phyloP scores from a whole-genome alignment of 495 filamentous ascomycete genomes.

The Hypomontagnella monticulosa region DNA sequence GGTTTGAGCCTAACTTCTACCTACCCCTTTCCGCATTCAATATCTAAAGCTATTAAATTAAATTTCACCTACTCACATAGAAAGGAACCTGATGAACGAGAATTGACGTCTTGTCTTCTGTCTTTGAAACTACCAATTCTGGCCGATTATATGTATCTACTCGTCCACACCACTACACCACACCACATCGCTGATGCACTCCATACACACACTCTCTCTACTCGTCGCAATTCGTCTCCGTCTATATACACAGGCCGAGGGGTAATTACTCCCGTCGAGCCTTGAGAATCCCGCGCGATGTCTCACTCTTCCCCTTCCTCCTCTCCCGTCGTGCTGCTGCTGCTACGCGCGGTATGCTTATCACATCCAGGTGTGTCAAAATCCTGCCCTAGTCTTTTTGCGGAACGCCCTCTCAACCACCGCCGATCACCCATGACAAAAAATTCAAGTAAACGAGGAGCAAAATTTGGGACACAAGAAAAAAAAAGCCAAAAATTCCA shows the following conservation, averaged over 20 bases:
- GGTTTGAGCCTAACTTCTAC: too few relatives aligned
- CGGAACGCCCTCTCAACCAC: slow-evolving; percentile 29
- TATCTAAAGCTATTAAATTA: too few relatives aligned
- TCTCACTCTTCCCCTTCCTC: background rate
- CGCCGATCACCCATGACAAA: slow-evolving; percentile 1
- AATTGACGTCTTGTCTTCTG: slow-evolving; percentile 15
- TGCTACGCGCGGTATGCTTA: slow-evolving; percentile 30
- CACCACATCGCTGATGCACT: too few relatives aligned
- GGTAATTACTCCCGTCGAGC: background rate
- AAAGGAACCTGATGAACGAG: background rate
- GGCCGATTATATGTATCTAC: slow-evolving; percentile 45
- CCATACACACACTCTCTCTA: too few relatives aligned
- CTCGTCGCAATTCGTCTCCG: slow-evolving; percentile 18
- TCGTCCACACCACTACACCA: too few relatives aligned
- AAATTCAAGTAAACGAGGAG: slow-evolving; percentile 15
- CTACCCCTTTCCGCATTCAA: too few relatives aligned
- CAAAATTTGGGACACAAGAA: slow-evolving; percentile 14
- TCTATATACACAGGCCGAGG: slow-evolving; percentile 40
- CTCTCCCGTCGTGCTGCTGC: slow-evolving; percentile 10
- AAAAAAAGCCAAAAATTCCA: slow-evolving; percentile 21
- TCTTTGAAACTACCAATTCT: slow-evolving; percentile 41
- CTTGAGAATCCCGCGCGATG: background rate
- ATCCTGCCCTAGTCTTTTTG: slow-evolving; percentile 38
- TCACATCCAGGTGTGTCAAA: slow-evolving; percentile 33
- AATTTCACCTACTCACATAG: too few relatives aligned